Percentiles rank a stretch among this genome's conserved stretches.
These are phyloP conservation scores for Blastobotrys parvus DNA, from an alignment of 805 yeast genomes.

Conservation along the genomic window DNA sequence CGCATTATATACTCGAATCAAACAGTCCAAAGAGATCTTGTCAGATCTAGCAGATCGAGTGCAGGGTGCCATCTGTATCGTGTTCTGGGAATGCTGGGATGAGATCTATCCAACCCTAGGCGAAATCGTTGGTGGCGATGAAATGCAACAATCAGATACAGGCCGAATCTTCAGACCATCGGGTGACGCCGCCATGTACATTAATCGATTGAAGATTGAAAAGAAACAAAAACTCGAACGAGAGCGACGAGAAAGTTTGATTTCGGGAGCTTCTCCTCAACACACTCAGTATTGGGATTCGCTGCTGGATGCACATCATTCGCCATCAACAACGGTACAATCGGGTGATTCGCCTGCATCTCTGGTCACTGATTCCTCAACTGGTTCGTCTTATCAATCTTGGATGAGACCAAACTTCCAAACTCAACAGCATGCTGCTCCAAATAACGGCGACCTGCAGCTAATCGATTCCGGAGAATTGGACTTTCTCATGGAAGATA, in stretches of 20 bases:
- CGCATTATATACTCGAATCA: conserved; percentile 16
- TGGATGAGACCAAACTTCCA: not conserved
- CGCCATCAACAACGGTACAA: not conserved
- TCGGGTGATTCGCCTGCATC: conserved; percentile 6
- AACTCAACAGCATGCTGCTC: not conserved
- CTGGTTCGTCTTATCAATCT: conserved; percentile 1
- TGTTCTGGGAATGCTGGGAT: conserved; percentile 30
- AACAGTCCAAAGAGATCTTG: conserved; percentile 19
- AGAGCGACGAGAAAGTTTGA: conserved; percentile 13
- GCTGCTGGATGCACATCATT: not conserved
- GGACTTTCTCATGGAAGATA: conserved; percentile 13
- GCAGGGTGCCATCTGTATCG: conserved; percentile 25
- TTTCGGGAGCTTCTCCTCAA: conserved; percentile 1
- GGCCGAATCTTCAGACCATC: conserved; percentile 26
- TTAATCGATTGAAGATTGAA: conserved; percentile 17
- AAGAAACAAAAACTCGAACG: conserved; percentile 17
- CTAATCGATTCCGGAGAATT: conserved; percentile 15
- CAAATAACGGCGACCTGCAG: conserved; percentile 5
- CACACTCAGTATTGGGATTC: not conserved
- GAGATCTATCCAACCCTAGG: conserved; percentile 23
- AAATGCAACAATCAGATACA: conserved; percentile 19
- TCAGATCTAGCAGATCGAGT: conserved; percentile 22
- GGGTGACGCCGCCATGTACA: conserved; percentile 27
- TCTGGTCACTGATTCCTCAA: conserved; percentile 5
- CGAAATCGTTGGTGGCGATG: conserved; percentile 21